Base-by-base conservation (phyloP, 108 stramenopile species). In the Licmophora abbreviata region DNA sequence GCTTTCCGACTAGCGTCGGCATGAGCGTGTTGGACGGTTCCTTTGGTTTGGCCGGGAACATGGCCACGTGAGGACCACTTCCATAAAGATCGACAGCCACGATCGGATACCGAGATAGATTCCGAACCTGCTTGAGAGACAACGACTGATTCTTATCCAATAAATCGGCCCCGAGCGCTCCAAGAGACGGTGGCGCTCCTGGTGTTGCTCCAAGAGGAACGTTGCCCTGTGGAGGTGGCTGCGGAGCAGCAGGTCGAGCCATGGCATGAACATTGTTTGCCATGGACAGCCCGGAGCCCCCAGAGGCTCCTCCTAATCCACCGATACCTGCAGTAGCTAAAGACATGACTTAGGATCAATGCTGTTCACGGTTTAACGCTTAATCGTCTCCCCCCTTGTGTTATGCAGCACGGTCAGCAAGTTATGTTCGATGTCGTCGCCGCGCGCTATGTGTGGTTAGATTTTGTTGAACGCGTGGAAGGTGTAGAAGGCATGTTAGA, bases 41-140 rank as follows among this genome's bases (percentile, higher is more conserved):
- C 0, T 56, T 66, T 28, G 59, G 31, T 34, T 85, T 82, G 21
- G 89, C 77, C 23, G 89, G 89, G 56, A 84, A 84, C 43, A 63
- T 68, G 1, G 80, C 79, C 29, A 85, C 76, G 11, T 59, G 48
- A 0, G 69, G 69, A 31, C 67, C 53, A 38, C 46, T 63, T 0
- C 66, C 79, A 60, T 82, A 81, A 50, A 91, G 52, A 70, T 91
- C 89, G 29, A 86, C 48, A 6, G 75, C 80, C n/a, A 80, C 80
- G 29, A 91, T 44, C 1, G 89, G 85, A 52, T 82, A 52, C 2
- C 61, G 48, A 5, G 79, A 54, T 12, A 76, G 50, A 55, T 64
- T 68, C 45, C 65, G 48, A 7, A 74, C 80, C 51, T 64, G 53
- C 54, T 76, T 77, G 3, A 62, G 48, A 41, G 58, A 74, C 14